Evolutionary conservation across 345 rosid species (phyloP), one percentile per base, ranked within the genome.

Genomic region (Anastatica hierochuntica): DNA sequence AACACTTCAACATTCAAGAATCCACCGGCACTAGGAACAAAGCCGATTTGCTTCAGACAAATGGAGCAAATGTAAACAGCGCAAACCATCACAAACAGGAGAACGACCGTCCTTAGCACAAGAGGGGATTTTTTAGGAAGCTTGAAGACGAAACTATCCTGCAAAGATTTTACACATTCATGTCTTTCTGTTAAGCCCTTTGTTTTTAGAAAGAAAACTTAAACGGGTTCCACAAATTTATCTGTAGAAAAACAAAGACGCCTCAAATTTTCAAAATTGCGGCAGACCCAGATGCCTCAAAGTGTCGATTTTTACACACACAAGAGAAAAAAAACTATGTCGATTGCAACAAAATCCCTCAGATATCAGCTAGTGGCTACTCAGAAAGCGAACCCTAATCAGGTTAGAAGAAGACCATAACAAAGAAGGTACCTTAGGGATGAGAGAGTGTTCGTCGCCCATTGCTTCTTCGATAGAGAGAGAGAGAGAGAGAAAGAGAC

Each of bases 81-180:
- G 54, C 90, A 88, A 1, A 80, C 79, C 88, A 80, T 85, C 33
- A 77, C 83, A 74, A 92, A 79, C 68, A 71, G 40, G 63, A 92
- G 71, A 23, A 92, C 88, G n/a, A 78, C 76, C 94, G 80, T 83
- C 72, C 97, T 74, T 53, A 88, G 68, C 54, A 80, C 76, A 68
- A 92, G 58, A 19, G 97, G 88, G 8, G 90, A 83, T 70, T 83
- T 92, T 80, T 85, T 92, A 5, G 90, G 84, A 46, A 77, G 73
- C 79, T 83, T 92, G 43, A 81, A 57, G 41, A 65, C 54, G 34
- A 88, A 78, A 64, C 71, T 50, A 61, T 88, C 98, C 97, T 92
- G 84, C 9, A 68, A 69, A 7, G 3, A 14, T 0, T 24, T 24
- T 12, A 4, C 8, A 49, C 17, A 50, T 62, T 52, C n/a, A 61